Base-by-base conservation (phyloP, 768 basidiomycete genomes). In the Russula vinacea region DNA sequence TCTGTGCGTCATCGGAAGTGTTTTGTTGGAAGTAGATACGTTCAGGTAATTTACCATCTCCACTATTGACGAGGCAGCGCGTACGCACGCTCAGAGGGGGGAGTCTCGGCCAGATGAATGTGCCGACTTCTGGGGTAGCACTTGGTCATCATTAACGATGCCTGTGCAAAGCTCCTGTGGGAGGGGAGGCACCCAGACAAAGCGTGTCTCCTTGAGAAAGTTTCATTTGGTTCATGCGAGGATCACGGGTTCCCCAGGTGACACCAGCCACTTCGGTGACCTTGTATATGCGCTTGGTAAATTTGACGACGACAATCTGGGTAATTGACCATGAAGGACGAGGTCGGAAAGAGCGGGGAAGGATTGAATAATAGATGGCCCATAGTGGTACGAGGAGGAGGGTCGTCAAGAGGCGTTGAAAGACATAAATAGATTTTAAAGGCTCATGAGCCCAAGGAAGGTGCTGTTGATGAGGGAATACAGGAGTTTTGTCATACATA, bases 191-290 rank as follows among this genome's bases (percentile, higher is more conserved):
- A 77, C 77, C 83, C 82, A 84, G 58, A 77, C 76, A 58, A 83
- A 83, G 9, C 77, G 72, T 0, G 81, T 83, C 64, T 81, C 77
- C 62, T 74, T 78, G 61, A 83, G 73, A 16, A 71, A 71, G 2
- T 59, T 29, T 66, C 64, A 11, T 70, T 64, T 51, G 79, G 79
- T 22, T 73, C 77, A 19, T 67, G 57, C 33, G 78, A 0, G 82
- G 81, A 56, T 81, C 75, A 19, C 80, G 75, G 3, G 81, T 82
- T 45, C 77, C 78, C 79, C 80, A 83, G 10, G 81, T 83, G 22
- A 84, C 82, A 29, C 83, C 83, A 40, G 82, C 83, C 17, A 82
- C 78, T 67, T 84, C 82, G 14, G 82, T 81, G 57, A 84, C 78
- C 67, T 76, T 79, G 76, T 76, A 81, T 13, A 84, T 79, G 40